Evolutionary conservation across 2,329 filamentous ascomycete species (phyloP).

Genomic region (Hirsutella minnesotensis): DNA sequence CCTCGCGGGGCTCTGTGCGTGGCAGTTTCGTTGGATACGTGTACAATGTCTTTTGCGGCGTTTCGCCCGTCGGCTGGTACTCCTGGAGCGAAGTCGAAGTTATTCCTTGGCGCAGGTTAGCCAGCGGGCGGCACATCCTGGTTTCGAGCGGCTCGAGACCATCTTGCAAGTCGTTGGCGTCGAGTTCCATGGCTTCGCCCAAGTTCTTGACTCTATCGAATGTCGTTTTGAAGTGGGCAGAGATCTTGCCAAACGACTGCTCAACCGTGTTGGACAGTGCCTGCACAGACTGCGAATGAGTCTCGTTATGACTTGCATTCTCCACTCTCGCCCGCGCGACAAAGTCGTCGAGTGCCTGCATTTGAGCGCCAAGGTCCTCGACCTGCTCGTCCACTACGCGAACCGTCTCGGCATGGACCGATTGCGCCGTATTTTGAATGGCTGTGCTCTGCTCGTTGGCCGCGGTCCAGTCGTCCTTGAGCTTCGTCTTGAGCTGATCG

Average conservation of each 20-base stretch:
- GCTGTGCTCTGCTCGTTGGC: constrained; percentile 72
- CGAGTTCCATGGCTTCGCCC: constrained; percentile 53
- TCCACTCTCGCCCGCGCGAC: constrained; percentile 70
- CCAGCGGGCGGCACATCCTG: constrained; percentile 56
- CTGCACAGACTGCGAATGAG: constrained; percentile 55
- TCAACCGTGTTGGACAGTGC: constrained; percentile 57
- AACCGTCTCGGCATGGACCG: constrained; percentile 82
- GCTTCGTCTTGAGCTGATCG: constrained; percentile 66
- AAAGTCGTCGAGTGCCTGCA: constrained; percentile 83
- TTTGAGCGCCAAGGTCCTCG: constrained; percentile 74
- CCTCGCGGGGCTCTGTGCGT: constrained; percentile 46
- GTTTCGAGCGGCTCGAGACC: constrained; percentile 48
- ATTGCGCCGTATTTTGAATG: constrained; percentile 72
- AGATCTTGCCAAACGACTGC: constrained; percentile 60
- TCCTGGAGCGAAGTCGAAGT: constrained; percentile 55
- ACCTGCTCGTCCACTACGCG: constrained; percentile 85
- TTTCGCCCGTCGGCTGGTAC: constrained; percentile 75
- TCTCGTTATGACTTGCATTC: constrained; percentile 65
- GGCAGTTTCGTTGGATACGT: constrained; percentile 71
- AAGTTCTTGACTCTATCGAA: constrained; percentile 57
- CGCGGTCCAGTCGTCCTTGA: constrained; percentile 75
- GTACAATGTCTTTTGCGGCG: constrained; percentile 72
- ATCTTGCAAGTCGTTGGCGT: constrained; percentile 45
- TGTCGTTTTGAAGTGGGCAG: constrained; percentile 56
- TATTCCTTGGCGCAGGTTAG: constrained; percentile 59